Conservation (phyloP, 345 rosid species). For the Geranium brycei region DNA sequence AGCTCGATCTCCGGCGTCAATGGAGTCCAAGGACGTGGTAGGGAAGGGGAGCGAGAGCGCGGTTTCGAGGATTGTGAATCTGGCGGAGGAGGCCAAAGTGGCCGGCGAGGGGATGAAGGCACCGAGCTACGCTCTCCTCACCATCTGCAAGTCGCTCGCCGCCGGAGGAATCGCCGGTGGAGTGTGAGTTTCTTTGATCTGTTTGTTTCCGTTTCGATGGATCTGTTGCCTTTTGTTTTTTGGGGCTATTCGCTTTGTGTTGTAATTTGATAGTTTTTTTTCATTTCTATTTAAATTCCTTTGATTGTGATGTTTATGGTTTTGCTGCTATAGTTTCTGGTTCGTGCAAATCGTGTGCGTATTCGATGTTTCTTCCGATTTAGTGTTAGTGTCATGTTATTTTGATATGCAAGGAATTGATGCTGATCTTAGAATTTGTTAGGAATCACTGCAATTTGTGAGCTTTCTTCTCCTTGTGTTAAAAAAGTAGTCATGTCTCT, state of each 20-base stretch:
- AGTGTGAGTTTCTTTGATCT: slow-evolving; percentile 32
- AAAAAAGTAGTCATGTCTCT: too few relatives aligned
- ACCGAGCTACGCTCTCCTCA: slow-evolving; percentile 39
- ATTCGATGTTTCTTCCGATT: too few relatives aligned
- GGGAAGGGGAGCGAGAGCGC: slow-evolving; percentile 47
- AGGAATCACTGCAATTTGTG: too few relatives aligned
- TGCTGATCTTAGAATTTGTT: too few relatives aligned
- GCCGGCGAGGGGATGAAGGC: slow-evolving; percentile 56
- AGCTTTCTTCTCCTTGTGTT: not conserved
- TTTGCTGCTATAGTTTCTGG: not conserved
- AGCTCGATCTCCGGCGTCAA: slow-evolving; percentile 6
- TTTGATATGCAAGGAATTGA: too few relatives aligned
- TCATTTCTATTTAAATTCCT: not conserved
- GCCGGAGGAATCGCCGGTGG: slow-evolving; percentile 87
- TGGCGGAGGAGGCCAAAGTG: slow-evolving; percentile 62
- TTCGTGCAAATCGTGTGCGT: too few relatives aligned
- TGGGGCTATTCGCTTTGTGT: not conserved
- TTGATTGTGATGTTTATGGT: not conserved
- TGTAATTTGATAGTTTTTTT: not conserved
- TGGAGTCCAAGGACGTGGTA: slow-evolving; percentile 71
- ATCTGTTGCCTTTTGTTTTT: not conserved
- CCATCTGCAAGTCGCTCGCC: slow-evolving; percentile 52
- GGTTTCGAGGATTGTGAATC: slow-evolving; percentile 53
- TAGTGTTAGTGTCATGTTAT: too few relatives aligned
- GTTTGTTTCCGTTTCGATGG: not conserved